A percentile compares a stretch with the other conserved stretches of the same genome.
Conservation (phyloP, 257 asterid genomes). For the Fraxinus cuspidata region DNA sequence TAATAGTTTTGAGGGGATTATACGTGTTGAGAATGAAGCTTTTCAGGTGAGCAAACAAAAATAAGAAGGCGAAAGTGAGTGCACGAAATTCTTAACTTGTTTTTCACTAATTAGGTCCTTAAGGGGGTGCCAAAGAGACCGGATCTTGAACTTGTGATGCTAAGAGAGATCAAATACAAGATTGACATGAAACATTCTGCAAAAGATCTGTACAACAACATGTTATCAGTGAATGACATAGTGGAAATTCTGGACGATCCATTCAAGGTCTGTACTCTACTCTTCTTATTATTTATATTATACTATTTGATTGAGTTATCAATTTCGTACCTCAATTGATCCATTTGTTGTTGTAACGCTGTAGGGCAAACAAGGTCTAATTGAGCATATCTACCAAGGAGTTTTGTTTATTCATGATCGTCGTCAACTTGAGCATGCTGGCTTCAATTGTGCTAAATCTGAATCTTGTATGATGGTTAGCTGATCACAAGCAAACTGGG, state of each 20-base stretch:
- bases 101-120: constrained; percentile 59
- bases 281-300: constrained; percentile 16
- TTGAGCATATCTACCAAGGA: constrained; percentile 80
- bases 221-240: constrained; percentile 79
- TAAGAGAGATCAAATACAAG: constrained; percentile 87
- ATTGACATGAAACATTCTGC: constrained; percentile 67
- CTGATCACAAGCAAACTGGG: constrained; percentile 74
- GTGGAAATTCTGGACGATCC: constrained; percentile 93
- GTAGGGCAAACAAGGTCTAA: constrained; percentile 91
- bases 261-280: constrained; percentile 54
- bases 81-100: constrained; percentile 25
- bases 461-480: constrained; percentile 85
- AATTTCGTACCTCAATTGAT: constrained; percentile 4
- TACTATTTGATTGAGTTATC: constrained; percentile 7
- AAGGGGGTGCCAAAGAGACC: constrained; percentile 93
- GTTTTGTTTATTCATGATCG: constrained; percentile 78
- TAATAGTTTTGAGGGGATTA: constrained; percentile 84
- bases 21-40: constrained; percentile 96
- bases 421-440: constrained; percentile 97
- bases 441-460: constrained; percentile 85
- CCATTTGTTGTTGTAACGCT: constrained; percentile 17
- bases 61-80: constrained; percentile 5
- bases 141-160: constrained; percentile 81
- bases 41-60: constrained; percentile 59
- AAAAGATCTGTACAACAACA: constrained; percentile 67